Evolutionary conservation across 345 rosid genomes (phyloP).

Genomic region (Salix purpurea): DNA sequence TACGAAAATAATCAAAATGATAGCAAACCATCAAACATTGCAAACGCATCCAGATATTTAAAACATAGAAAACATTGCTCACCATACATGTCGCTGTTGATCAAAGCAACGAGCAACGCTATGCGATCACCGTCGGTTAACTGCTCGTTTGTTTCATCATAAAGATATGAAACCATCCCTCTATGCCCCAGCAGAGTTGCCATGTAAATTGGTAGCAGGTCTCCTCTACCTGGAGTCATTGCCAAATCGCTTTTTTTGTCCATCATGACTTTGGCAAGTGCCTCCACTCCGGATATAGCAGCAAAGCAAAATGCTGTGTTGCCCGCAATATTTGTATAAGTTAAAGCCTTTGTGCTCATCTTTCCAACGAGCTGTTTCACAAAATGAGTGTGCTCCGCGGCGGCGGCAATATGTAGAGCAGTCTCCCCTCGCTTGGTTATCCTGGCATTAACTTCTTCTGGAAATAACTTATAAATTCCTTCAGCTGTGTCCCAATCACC

Average conservation of each 20-base stretch:
- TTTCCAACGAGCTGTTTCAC: not conserved
- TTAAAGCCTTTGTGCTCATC: not conserved
- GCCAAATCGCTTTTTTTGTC: slow-evolving; percentile 26
- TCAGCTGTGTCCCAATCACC: not conserved
- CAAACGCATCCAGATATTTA: too few relatives aligned
- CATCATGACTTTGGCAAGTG: slow-evolving; percentile 37
- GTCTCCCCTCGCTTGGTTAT: not conserved
- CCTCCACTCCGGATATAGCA: slow-evolving; percentile 5
- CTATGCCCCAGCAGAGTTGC: slow-evolving; percentile 38
- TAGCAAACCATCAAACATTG: too few relatives aligned
- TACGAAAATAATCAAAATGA: too few relatives aligned
- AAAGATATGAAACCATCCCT: slow-evolving; percentile 36
- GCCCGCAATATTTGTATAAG: not conserved
- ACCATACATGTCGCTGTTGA: slow-evolving; percentile 27
- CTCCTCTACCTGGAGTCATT: slow-evolving; percentile 23
- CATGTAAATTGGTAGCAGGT: slow-evolving; percentile 33
- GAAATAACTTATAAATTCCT: not conserved
- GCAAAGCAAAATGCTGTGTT: not conserved
- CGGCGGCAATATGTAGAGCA: not conserved
- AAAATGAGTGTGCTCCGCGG: not conserved
- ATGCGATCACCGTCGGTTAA: slow-evolving; percentile 21
- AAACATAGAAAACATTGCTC: not conserved
- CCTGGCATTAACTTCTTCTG: not conserved
- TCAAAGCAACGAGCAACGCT: slow-evolving; percentile 23
- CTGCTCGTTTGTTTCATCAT: slow-evolving; percentile 12